Base-by-base conservation (phyloP, 805 yeast species). In the Grigorovia transvaalensis region DNA sequence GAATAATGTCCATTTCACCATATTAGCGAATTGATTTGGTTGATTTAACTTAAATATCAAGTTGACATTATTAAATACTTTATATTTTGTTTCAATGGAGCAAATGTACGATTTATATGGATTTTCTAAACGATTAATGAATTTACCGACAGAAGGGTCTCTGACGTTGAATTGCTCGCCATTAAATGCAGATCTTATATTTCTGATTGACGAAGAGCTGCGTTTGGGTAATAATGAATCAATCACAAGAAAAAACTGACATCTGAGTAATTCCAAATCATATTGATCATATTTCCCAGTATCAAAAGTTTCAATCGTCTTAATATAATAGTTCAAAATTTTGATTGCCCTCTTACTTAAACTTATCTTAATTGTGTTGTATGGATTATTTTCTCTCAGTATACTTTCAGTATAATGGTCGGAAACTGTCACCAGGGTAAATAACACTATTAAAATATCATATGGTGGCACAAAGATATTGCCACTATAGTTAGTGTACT, bases 361-460 rank as follows among this genome's bases (percentile, higher is more conserved):
- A 0, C 69, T 61, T 5, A 61, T 57, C 43, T 66, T 62, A 0
- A 69, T 60, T 30, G 53, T 40, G 50, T 55, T 56, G 43, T 61
- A 55, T 30, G 65, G 55, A 59, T 69, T 71, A 38, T 56, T 63
- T 9, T 52, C 44, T 17, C 66, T 53, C 3, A 60, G 19, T 5
- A 62, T 53, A 0, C 59, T 59, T n/a, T 55, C 62, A 30, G 62
- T 61, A 44, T 62, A 62, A 43, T 64, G 60, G 1, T 60, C 59
- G 0, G 72, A 65, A 0, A 70, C 53, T 0, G 75, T 69, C 0
- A 67, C 66, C 27, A 74, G 52, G 1, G 77, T 70, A 45, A 74
- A 60, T 9, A 74, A 48, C 0, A 68, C 62, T 29, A 66, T 56
- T 9, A 72, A 45, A 2, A 69, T 61, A 29, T 67, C 66, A 20